These are phyloP conservation scores for Backusella tarrabulga DNA, from an alignment of 192 early-diverging fungal species.

Conservation along the genomic window DNA sequence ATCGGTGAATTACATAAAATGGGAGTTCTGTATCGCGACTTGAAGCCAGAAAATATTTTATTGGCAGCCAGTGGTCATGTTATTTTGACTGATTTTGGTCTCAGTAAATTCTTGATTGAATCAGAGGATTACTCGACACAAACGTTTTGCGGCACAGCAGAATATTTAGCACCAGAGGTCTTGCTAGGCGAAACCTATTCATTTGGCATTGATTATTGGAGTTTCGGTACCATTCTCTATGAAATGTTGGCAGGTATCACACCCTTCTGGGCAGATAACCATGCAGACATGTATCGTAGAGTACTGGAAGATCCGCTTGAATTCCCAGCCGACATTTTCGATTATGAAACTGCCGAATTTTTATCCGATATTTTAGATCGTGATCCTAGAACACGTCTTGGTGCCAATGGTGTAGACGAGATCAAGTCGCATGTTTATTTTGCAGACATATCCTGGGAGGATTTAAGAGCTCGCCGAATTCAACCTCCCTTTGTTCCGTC, in stretches of 20 bases:
- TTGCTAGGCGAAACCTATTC: constrained; percentile 58
- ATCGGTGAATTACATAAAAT: constrained; percentile 83
- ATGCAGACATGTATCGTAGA: constrained; percentile 53
- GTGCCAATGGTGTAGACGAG: constrained; percentile 56
- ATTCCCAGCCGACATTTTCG: constrained; percentile 43
- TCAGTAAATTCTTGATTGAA: constrained; percentile 65
- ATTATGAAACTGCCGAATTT: constrained; percentile 40
- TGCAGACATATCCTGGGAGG: constrained; percentile 66
- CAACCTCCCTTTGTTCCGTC: constrained; percentile 65
- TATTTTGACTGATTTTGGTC: constrained; percentile 89
- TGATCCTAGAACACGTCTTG: constrained; percentile 64
- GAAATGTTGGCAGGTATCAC: constrained; percentile 84
- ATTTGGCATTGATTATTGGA: constrained; percentile 87
- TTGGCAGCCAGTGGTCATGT: constrained; percentile 76
- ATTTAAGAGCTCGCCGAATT: constrained; percentile 56
- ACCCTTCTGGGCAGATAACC: constrained; percentile 56
- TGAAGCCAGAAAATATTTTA: constrained; percentile 77
- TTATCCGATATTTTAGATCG: constrained; percentile 48
- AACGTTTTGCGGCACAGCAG: constrained; percentile 77
- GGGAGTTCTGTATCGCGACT: constrained; percentile 87
- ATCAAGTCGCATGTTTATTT: constrained; percentile 81
- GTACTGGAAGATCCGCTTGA: constrained; percentile 52
- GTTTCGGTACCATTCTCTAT: constrained; percentile 82
- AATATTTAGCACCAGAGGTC: constrained; percentile 81
- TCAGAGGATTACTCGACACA: constrained; percentile 32